These are phyloP conservation scores for Musa itinerans DNA, from an alignment of 176 grass and related monocot genomes.

Conservation along the genomic window DNA sequence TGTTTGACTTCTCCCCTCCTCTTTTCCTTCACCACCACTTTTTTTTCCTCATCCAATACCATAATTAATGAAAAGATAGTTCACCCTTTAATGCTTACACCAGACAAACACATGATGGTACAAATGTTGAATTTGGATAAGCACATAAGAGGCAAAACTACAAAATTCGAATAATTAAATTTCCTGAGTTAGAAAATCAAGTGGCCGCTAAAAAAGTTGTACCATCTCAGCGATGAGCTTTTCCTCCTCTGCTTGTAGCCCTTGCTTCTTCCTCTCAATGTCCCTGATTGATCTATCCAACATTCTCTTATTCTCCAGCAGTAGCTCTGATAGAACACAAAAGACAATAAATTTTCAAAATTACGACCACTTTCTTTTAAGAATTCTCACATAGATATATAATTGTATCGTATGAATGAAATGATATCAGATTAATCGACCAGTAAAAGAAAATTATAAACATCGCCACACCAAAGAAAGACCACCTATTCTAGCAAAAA, in stretches of 20 bases:
- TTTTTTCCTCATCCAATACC: too few relatives aligned
- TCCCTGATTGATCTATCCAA: slow-evolving; percentile 63
- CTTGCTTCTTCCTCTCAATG: slow-evolving; percentile 75
- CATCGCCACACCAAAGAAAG: not conserved
- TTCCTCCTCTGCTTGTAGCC: slow-evolving; percentile 60
- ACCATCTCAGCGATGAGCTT: slow-evolving; percentile 76
- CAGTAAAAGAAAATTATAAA: not conserved
- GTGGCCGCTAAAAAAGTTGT: slow-evolving; percentile 1
- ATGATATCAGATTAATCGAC: not conserved
- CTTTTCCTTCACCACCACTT: too few relatives aligned
- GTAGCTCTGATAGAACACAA: slow-evolving; percentile 35
- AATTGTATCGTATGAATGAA: too few relatives aligned
- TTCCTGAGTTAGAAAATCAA: not conserved
- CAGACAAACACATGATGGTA: not conserved
- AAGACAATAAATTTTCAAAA: slow-evolving; percentile 1
- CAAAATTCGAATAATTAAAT: not conserved
- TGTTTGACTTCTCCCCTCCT: too few relatives aligned
- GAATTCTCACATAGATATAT: too few relatives aligned
- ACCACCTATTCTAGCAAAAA: not conserved
- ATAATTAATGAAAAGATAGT: too few relatives aligned
- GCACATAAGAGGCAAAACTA: not conserved
- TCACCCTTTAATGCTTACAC: too few relatives aligned
- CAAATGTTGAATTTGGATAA: not conserved
- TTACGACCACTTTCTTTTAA: not conserved
- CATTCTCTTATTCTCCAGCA: slow-evolving; percentile 85